phyloP scores from a whole-genome alignment of 441 rosid species.

The Hura crepitans region DNA sequence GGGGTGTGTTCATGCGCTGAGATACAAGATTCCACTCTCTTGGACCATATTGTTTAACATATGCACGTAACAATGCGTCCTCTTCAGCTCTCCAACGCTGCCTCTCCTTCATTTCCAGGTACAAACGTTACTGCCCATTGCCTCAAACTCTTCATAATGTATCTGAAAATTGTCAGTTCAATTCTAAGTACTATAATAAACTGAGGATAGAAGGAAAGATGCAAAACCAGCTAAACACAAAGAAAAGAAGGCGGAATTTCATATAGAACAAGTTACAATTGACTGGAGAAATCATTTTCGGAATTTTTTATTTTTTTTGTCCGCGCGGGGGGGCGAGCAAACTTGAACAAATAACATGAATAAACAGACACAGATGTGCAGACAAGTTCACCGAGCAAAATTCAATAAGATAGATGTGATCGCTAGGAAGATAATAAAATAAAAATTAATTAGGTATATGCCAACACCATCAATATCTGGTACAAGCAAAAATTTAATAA shows the following conservation, averaged over 20 bases:
- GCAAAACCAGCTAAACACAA: not conserved
- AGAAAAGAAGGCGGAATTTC: not conserved
- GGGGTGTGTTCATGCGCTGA: slow-evolving; percentile 91
- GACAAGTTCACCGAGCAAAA: not conserved
- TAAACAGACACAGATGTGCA: not conserved
- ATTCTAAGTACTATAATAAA: not conserved
- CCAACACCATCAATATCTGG: not conserved
- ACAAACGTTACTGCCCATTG: slow-evolving; percentile 60
- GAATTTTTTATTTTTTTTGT: too few relatives aligned
- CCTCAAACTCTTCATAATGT: slow-evolving; percentile 50
- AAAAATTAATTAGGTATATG: not conserved
- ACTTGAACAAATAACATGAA: not conserved
- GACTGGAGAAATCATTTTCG: too few relatives aligned
- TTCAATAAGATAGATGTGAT: not conserved
- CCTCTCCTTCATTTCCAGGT: slow-evolving; percentile 95
- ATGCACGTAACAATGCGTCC: slow-evolving; percentile 81
- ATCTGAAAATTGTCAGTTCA: slow-evolving; percentile 35
- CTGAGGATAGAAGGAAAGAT: not conserved
- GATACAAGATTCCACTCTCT: slow-evolving; percentile 96
- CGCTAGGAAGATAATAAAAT: not conserved
- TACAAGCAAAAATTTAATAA: slow-evolving; percentile 2
- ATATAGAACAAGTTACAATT: not conserved
- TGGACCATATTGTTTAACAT: slow-evolving; percentile 90
- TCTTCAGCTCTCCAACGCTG: slow-evolving; percentile 99
- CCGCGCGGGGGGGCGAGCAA: too few relatives aligned